These are phyloP conservation scores for Cucumis hystrix DNA, from an alignment of 306 rosid species.

Conservation along the genomic window DNA sequence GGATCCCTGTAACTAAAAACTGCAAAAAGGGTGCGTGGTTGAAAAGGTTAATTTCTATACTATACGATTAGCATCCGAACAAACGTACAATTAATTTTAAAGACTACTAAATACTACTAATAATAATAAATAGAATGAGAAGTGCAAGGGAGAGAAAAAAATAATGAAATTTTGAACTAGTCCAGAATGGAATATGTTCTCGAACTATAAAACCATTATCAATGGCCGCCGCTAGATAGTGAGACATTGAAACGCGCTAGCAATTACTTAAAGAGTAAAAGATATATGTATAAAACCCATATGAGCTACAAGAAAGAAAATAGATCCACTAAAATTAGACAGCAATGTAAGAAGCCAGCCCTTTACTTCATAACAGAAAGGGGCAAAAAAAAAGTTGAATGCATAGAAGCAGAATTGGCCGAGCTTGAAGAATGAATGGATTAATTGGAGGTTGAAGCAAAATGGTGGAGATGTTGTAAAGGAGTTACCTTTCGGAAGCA, in stretches of 20 bases:
- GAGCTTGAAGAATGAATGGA: not conserved
- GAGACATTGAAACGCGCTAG: not conserved
- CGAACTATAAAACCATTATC: not conserved
- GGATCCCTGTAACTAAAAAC: not conserved
- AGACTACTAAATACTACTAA: no score
- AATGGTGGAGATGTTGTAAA: not conserved
- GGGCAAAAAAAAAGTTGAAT: not conserved
- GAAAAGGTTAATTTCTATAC: not conserved
- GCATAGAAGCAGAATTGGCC: not conserved
- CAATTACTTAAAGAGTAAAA: not conserved
- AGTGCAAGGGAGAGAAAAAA: not conserved
- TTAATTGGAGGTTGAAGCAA: not conserved
- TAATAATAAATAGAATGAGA: not conserved
- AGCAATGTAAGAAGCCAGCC: not conserved
- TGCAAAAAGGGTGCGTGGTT: not conserved
- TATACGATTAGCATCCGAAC: not conserved
- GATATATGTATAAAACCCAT: not conserved
- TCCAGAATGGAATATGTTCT: not conserved
- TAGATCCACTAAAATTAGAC: not conserved
- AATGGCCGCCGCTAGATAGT: not conserved
- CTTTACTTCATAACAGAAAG: not conserved
- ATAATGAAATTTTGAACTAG: not conserved
- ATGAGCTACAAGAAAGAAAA: not conserved
- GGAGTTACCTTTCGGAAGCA: not conserved
- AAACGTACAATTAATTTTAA: not conserved